Percentiles rank a stretch among this genome's conserved stretches.
Conservation (phyloP, 148 eudicot genomes). For the Rhododendron simsii region DNA sequence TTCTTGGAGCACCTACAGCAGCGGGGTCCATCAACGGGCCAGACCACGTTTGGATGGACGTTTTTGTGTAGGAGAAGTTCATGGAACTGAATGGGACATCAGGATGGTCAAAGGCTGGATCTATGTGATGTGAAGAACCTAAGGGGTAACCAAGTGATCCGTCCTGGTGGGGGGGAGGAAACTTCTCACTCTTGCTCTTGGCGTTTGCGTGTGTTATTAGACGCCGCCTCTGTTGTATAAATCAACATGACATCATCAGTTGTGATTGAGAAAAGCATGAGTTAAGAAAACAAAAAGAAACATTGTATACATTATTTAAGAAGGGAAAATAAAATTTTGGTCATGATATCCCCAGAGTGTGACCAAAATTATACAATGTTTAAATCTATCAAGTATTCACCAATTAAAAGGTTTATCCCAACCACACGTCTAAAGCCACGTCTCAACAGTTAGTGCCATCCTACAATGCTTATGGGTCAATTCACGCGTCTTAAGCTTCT, state of each 20-base stretch:
- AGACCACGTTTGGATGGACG: slow-evolving; percentile 68
- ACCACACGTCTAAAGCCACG: neutral
- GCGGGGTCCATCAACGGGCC: slow-evolving; percentile 63
- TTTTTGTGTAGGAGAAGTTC: slow-evolving; percentile 57
- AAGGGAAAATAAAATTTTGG: neutral
- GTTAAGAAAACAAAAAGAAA: neutral
- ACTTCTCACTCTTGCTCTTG: slow-evolving; percentile 84
- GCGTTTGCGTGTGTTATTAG: slow-evolving; percentile 66
- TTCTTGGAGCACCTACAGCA: slow-evolving; percentile 38
- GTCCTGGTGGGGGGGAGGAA: slow-evolving; percentile 85
- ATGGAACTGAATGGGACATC: slow-evolving; percentile 64
- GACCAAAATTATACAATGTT: neutral
- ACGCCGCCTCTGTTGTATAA: slow-evolving; percentile 53
- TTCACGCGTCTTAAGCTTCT: neutral
- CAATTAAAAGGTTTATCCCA: neutral
- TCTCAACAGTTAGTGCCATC: neutral
- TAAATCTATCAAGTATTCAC: neutral
- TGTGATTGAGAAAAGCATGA: neutral
- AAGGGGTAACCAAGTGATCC: slow-evolving; percentile 65
- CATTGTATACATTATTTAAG: neutral
- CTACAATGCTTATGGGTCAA: neutral
- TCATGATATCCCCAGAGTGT: neutral
- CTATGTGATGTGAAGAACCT: slow-evolving; percentile 45
- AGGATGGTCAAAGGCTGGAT: slow-evolving; percentile 56
- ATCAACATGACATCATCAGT: neutral